Evolutionary conservation across 768 basidiomycete genomes (phyloP), one percentile per base, ranked within the genome.

Genomic region (Tylopilus rubrobrunneus): DNA sequence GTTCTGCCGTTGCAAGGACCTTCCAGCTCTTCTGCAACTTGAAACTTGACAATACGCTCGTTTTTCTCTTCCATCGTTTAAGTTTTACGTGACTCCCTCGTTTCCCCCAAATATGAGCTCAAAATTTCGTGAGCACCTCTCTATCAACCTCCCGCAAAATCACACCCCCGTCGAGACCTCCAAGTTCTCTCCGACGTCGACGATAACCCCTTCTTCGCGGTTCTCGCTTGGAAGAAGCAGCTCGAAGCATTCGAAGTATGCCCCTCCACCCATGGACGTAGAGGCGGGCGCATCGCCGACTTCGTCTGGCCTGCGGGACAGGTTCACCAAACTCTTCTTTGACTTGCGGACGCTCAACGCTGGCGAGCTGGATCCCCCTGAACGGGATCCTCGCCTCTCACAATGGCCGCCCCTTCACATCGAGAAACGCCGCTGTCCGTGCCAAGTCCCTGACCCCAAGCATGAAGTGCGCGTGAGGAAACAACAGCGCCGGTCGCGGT

Each of bases 121-220:
- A 3, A 67, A 61, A 33, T 70, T 70, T 51, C 64, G 63, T 37
- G 69, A 70, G 48, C 66, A 71, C 40, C 59, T 70, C 17, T 68
- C 67, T 21, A 39, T 71, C 15, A 34, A 54, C 29, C 36, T 43
- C 39, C 56, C 61, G 19, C 46, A 54, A 28, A 45, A 51, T 11
- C 39, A 55, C 49, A 31, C 31, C 14, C 64, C 63, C 4, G 36
- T 70, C 47, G 70, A 71, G 51, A 52, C 54, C 4, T 78, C 77
- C 42, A 75, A 66, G 45, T 77, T 78, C 63, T 78, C 77, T 19
- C 74, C 77, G 36, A 73, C 73, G n/a, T 75, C 76, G 10, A 71
- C 73, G 12, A 64, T 69, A 46, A 52, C 59, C 4, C 53, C 63
- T 7, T 67, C 66, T n/a, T 63, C 65, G 14, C 67, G 63, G 19